Base-by-base conservation (phyloP, 306 rosid genomes). In the Vigna reflexopilosa region DNA sequence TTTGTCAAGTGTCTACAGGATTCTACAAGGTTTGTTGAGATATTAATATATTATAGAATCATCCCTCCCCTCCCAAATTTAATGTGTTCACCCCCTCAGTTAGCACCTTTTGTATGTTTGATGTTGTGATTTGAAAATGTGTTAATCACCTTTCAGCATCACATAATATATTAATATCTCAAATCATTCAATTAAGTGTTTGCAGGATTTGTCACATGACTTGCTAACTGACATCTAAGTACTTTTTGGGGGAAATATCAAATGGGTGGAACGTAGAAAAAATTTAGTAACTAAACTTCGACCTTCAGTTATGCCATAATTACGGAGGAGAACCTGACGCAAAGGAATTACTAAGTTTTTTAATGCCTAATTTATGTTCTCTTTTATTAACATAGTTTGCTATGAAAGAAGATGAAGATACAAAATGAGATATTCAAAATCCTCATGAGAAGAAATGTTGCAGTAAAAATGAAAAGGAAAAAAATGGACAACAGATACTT, bases 1-100 rank as follows among this genome's bases (percentile, higher is more conserved):
- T 95, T 95, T 86, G 97, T 95, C 32, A 95, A 95, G 86, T 93
- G 99, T 70, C 87, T 93, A 68, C 99, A 93, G 82, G 99, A 95
- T 83, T 87, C 80, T 83, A 93, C 98, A 36, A 93, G 98, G 98
- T 91, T 81, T 50, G 88, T 75, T 78, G 49, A 49, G 14, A 50
- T 54, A 34, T 34, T 34, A 34, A 34, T 34, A 1, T 34, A 22
- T 11, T 61, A 42, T 40, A 40, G 0, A 7, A 40, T 8, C 10
- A 9, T 42, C 47, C 4, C 13, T 9, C 45, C 11, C 0, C 11
- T 40, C 12, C 11, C 45, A 11, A 9, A 40, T 40, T 40, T 40
- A 2, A 7, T 40, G 2, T 40, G 45, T 40, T 40, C 3, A 4
- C 16, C 15, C n/a, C 1, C 28, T 68, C 3, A 52, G 16, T 14